Evolutionary conservation across 805 yeast species (phyloP).

Genomic region (Candida patagonica): DNA sequence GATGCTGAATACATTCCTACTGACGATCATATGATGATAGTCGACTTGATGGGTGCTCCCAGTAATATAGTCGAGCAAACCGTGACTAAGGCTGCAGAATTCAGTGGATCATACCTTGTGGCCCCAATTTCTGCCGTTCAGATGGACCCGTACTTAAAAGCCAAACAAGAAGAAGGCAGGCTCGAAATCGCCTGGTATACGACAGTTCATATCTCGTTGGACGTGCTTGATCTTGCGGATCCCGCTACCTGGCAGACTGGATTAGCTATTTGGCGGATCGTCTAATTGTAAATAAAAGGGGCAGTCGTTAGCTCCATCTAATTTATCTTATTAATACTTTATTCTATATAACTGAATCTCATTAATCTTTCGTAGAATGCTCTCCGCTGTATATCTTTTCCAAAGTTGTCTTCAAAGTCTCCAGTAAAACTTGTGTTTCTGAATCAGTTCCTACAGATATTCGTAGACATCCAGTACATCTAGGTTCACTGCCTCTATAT

Average conservation of each 20-base stretch:
- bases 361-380: background rate
- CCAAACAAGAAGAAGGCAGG: background rate
- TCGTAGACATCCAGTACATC: conserved; percentile 82
- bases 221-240: conserved; percentile 53
- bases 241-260: conserved; percentile 50
- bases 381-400: background rate
- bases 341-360: background rate
- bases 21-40: conserved; percentile 10
- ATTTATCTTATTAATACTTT: too few relatives aligned
- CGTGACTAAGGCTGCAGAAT: conserved; percentile 9
- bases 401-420: conserved; percentile 33
- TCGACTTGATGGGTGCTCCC: conserved; percentile 46
- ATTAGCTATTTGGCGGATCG: conserved; percentile 21
- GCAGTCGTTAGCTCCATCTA: too few relatives aligned
- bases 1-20: conserved; percentile 3
- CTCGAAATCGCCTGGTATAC: conserved; percentile 21
- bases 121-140: conserved; percentile 30
- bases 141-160: background rate
- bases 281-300: too few relatives aligned
- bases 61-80: conserved; percentile 21
- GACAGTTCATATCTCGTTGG: conserved; percentile 53
- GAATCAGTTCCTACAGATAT: conserved; percentile 76
- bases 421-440: conserved; percentile 56
- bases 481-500: conserved; percentile 82
- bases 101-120: conserved; percentile 25